These are phyloP conservation scores for Colletotrichum sp. DNA, from an alignment of 2,329 filamentous ascomycete genomes.

Conservation along the genomic window DNA sequence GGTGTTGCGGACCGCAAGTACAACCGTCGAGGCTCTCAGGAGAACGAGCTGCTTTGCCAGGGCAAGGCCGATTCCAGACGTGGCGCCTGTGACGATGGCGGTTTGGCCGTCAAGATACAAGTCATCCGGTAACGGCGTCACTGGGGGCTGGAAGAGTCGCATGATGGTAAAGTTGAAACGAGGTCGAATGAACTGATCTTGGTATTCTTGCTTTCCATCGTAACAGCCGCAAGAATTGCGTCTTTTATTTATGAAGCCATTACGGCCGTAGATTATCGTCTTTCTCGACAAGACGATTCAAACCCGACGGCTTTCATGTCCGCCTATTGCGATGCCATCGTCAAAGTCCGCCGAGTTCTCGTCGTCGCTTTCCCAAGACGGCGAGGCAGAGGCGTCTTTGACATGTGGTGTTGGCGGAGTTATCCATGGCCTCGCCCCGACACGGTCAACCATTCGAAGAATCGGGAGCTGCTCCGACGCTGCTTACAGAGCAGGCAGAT, in stretches of 20 bases:
- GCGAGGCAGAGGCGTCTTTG: neutral
- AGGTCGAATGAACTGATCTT: neutral
- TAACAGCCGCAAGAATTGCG: neutral
- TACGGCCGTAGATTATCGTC: no score
- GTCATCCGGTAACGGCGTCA: neutral
- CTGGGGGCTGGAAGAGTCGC: neutral
- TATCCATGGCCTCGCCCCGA: neutral
- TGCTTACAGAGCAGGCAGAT: neutral
- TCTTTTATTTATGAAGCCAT: neutral
- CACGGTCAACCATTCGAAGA: neutral
- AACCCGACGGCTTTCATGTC: neutral
- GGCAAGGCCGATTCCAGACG: constrained; percentile 45
- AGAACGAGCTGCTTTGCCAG: constrained; percentile 38
- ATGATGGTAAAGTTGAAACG: neutral
- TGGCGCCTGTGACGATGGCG: constrained; percentile 48
- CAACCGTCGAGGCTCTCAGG: constrained; percentile 37
- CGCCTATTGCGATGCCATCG: neutral
- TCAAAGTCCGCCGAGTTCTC: neutral
- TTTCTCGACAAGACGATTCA: neutral
- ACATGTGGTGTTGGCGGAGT: neutral
- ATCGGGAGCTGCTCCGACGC: neutral
- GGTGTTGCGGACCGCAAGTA: constrained; percentile 45
- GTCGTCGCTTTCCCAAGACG: neutral
- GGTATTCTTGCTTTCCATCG: neutral
- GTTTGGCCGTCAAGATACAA: constrained; percentile 29